phyloP scores from a whole-genome alignment of 306 rosid genomes.

The Inga leiocalycina region DNA sequence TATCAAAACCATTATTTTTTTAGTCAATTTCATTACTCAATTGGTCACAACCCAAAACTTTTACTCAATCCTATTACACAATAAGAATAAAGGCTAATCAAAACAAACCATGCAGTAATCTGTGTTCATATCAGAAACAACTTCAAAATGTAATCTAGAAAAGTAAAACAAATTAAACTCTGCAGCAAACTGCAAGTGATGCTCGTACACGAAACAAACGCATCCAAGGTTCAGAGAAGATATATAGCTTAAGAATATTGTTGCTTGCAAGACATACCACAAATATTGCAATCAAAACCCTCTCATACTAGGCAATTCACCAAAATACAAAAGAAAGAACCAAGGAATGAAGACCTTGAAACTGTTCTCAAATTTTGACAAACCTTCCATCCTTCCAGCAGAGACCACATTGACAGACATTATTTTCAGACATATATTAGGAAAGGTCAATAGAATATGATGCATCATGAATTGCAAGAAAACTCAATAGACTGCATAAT shows the following conservation, averaged over 20 bases:
- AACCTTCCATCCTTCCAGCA: not conserved
- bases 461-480: not conserved
- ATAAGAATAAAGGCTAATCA: too few relatives aligned
- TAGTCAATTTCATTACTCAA: too few relatives aligned
- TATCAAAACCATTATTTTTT: too few relatives aligned
- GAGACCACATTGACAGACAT: not conserved
- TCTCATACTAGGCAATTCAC: conserved; percentile 5
- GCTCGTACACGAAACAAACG: not conserved
- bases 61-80: too few relatives aligned
- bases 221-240: conserved; percentile 10
- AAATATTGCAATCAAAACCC: conserved; percentile 20
- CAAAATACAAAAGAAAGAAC: not conserved
- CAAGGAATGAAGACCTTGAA: not conserved
- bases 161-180: conserved; percentile 18
- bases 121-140: conserved; percentile 37
- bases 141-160: conserved; percentile 1
- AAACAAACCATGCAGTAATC: conserved; percentile 77
- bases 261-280: conserved; percentile 8
- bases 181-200: not conserved
- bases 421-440: not conserved
- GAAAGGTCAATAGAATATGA: not conserved
- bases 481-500: not conserved
- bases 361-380: not conserved
- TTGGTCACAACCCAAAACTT: too few relatives aligned
- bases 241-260: conserved; percentile 10